These are phyloP conservation scores for Cryptococcus sp. DNA, from an alignment of 1,284 basidiomycete species.

Conservation along the genomic window DNA sequence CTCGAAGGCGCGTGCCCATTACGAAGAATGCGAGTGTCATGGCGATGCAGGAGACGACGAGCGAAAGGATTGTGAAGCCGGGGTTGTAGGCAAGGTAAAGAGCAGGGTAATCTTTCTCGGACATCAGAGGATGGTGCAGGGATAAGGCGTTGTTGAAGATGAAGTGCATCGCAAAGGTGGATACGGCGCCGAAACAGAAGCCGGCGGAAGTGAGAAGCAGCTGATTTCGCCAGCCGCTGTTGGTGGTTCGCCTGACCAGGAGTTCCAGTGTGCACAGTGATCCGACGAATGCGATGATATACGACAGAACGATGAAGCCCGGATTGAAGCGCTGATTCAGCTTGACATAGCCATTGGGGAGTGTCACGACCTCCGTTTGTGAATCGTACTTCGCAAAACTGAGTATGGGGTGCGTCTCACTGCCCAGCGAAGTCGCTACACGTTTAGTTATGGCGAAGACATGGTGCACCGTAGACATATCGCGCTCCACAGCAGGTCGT, in stretches of 20 bases:
- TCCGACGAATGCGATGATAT: constrained; percentile 53
- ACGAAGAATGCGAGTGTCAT: constrained; percentile 56
- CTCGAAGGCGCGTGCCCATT: constrained; percentile 53
- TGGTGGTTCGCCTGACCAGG: constrained; percentile 52
- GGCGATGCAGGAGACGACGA: constrained; percentile 51
- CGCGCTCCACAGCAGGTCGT: neutral
- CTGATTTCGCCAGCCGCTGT: constrained; percentile 51
- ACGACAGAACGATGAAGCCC: constrained; percentile 54
- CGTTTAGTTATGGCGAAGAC: neutral
- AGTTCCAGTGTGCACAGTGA: constrained; percentile 55
- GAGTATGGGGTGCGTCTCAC: constrained; percentile 9
- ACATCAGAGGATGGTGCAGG: constrained; percentile 44
- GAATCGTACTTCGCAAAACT: constrained; percentile 10
- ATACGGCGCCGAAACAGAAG: constrained; percentile 54
- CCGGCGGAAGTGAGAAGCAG: constrained; percentile 52
- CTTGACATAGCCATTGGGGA: constrained; percentile 34
- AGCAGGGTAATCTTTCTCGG: constrained; percentile 23
- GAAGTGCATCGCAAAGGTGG: constrained; percentile 56
- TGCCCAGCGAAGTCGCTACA: neutral
- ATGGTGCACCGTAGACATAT: constrained; percentile 6
- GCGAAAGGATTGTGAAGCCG: constrained; percentile 55
- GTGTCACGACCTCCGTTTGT: constrained; percentile 6
- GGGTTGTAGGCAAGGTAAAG: constrained; percentile 52
- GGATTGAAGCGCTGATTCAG: constrained; percentile 46
- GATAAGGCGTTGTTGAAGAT: constrained; percentile 55